Evolutionary conservation across 2,329 filamentous ascomycete species (phyloP).

Genomic region (Hymenoscyphus albidus): DNA sequence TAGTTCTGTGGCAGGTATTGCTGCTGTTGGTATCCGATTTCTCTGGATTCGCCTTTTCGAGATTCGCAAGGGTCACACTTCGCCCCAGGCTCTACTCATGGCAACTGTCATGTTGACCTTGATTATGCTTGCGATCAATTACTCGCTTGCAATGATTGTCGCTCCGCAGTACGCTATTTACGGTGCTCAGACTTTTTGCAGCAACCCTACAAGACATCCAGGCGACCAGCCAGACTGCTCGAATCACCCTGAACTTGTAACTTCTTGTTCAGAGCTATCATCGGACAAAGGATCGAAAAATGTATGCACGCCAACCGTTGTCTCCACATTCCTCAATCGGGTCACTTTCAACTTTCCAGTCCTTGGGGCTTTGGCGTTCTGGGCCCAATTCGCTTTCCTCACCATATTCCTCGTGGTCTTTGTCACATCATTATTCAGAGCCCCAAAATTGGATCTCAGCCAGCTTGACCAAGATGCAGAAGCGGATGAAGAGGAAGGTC

Average conservation of each 20-base stretch:
- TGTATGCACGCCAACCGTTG: conserved; percentile 86
- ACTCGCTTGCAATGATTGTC: conserved; percentile 87
- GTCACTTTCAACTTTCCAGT: conserved; percentile 93
- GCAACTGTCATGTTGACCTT: conserved; percentile 87
- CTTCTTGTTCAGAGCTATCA: conserved; percentile 75
- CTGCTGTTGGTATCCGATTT: conserved; percentile 87
- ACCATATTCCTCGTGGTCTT: conserved; percentile 80
- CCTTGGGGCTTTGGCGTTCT: conserved; percentile 90
- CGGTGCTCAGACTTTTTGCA: conserved; percentile 91
- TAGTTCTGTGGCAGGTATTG: conserved; percentile 81
- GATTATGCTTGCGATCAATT: conserved; percentile 88
- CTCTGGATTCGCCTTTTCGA: conserved; percentile 92
- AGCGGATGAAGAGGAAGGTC: conserved; percentile 87
- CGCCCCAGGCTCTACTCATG: conserved; percentile 86
- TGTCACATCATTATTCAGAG: conserved; percentile 71
- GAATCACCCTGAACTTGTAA: conserved; percentile 65
- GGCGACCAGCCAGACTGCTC: conserved; percentile 73
- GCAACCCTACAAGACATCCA: conserved; percentile 59
- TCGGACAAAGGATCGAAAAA: conserved; percentile 66
- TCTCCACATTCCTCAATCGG: conserved; percentile 89
- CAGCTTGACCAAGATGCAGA: conserved; percentile 86
- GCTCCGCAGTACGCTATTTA: conserved; percentile 94
- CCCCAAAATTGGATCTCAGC: conserved; percentile 70
- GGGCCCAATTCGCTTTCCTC: conserved; percentile 92
- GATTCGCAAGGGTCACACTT: conserved; percentile 83